Conservation (phyloP, 73 alveolate species). For the Tetrahymena thermophila region DNA sequence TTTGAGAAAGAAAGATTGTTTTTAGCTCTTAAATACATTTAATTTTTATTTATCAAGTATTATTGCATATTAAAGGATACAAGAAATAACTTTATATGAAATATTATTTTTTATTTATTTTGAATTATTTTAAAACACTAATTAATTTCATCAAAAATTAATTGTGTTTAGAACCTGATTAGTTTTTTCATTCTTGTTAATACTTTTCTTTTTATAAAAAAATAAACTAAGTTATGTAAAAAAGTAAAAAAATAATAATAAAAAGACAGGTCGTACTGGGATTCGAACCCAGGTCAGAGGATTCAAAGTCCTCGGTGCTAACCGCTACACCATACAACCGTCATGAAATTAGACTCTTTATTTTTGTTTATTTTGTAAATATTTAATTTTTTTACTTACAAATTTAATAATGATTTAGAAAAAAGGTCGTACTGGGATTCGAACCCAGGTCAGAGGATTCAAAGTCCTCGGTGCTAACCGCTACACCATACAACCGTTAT, state of each 20-base stretch:
- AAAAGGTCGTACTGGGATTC: slow-evolving; percentile 4
- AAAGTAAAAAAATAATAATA: not conserved
- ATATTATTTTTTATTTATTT: too few relatives aligned
- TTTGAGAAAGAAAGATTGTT: too few relatives aligned
- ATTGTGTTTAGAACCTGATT: too few relatives aligned
- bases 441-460: slow-evolving; percentile 6
- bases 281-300: slow-evolving; percentile 6
- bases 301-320: slow-evolving; percentile 4
- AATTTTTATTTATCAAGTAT: too few relatives aligned
- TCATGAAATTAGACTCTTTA: not conserved
- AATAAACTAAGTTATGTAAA: too few relatives aligned
- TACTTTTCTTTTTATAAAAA: too few relatives aligned
- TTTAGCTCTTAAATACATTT: too few relatives aligned
- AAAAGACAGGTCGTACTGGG: slow-evolving; percentile 5
- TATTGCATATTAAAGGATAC: too few relatives aligned
- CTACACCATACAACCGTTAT: slow-evolving; percentile 1
- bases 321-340: slow-evolving; percentile 6
- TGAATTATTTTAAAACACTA: too few relatives aligned
- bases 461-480: slow-evolving; percentile 6
- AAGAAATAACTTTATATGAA: too few relatives aligned
- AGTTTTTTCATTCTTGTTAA: too few relatives aligned
- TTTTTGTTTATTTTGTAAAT: not conserved
- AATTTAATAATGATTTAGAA: not conserved
- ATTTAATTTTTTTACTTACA: not conserved
- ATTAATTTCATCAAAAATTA: too few relatives aligned